Percentiles rank a stretch among this genome's conserved stretches.
These are phyloP conservation scores for Lithospermum erythrorhizon DNA, from an alignment of 257 asterid species.

Conservation along the genomic window DNA sequence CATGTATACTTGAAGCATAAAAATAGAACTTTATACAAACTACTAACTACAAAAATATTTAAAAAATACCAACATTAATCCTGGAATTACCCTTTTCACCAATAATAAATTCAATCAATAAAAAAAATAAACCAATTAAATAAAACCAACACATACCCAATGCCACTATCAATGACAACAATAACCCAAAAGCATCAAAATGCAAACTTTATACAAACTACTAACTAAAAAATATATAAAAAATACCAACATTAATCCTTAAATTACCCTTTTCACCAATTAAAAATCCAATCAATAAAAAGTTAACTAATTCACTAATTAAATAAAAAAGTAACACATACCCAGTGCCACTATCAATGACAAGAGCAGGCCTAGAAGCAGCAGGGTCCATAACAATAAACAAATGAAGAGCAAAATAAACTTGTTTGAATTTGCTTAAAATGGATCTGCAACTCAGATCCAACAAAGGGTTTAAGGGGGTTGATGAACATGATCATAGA, in stretches of 20 bases:
- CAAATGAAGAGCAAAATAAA: constrained; percentile 1
- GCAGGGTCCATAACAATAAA: constrained; percentile 58
- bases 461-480: constrained; percentile 31
- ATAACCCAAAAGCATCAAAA: no score
- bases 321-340: constrained; percentile 10
- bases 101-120: constrained; percentile 2
- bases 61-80: constrained; percentile 3
- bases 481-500: constrained; percentile 50
- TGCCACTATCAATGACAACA: constrained; percentile 89
- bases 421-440: constrained; percentile 5
- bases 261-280: no score
- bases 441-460: constrained; percentile 39
- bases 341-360: constrained; percentile 98
- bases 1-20: no score
- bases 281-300: constrained; percentile 6
- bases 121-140: constrained; percentile 23
- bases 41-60: background rate
- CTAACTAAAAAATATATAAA: background rate
- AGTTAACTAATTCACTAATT: constrained; percentile 25
- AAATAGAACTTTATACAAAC: no score
- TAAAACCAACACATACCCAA: constrained; percentile 42
- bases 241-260: constrained; percentile 1
- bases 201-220: no score
- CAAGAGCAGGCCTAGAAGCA: constrained; percentile 79
- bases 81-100: no score